Percentiles rank a stretch among this genome's conserved stretches.
Evolutionary conservation across 768 basidiomycete species (phyloP).

Genomic region (Boletus sp.): DNA sequence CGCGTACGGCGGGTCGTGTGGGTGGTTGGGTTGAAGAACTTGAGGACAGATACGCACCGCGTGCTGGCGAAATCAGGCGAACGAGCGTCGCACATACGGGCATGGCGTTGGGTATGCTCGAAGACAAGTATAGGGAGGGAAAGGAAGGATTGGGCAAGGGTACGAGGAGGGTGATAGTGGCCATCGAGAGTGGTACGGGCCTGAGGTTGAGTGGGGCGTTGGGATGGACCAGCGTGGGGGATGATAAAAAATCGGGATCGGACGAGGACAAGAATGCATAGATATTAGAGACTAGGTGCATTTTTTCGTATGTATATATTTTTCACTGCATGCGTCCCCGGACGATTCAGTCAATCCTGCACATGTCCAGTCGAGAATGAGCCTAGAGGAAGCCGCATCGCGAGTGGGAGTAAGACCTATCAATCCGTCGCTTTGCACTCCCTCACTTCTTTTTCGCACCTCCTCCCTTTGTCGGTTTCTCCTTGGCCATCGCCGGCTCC

Average conservation of each 20-base stretch:
- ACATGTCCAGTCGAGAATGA: not conserved
- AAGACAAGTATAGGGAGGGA: constrained; percentile 48
- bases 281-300: not conserved
- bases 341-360: not conserved
- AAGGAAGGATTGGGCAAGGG: constrained; percentile 43
- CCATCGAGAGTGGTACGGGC: constrained; percentile 67
- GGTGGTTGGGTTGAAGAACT: constrained; percentile 59
- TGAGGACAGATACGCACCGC: constrained; percentile 70
- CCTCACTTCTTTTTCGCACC: constrained; percentile 21
- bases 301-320: not conserved
- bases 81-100: constrained; percentile 56
- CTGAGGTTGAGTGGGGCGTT: constrained; percentile 64
- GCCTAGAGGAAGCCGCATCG: not conserved
- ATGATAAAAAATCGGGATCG: constrained; percentile 13
- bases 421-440: no score
- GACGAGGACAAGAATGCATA: constrained; percentile 15
- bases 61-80: constrained; percentile 63
- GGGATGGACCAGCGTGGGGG: constrained; percentile 35
- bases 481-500: constrained; percentile 27
- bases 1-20: constrained; percentile 72
- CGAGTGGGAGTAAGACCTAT: constrained; percentile 1
- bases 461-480: constrained; percentile 11
- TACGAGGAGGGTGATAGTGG: constrained; percentile 46
- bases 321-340: not conserved
- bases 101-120: constrained; percentile 57